Base-by-base conservation (phyloP, 2,329 filamentous ascomycete species). In the Beauveria bassiana region DNA sequence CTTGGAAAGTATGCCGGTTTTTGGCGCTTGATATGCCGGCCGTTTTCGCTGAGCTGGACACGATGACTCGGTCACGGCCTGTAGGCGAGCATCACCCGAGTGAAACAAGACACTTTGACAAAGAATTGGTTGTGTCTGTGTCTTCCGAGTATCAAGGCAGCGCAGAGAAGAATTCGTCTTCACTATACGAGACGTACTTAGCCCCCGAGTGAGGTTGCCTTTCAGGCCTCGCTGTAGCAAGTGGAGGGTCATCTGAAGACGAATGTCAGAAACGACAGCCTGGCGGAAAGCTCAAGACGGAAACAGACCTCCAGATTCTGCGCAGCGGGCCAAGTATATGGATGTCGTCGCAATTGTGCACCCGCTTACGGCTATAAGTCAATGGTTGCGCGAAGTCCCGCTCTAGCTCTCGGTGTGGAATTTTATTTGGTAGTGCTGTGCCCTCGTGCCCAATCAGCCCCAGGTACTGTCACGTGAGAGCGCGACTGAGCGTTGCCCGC, bases 1-100 rank as follows among this genome's bases (percentile, higher is more conserved):
- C 57, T 79, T 73, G 3, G 90, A 88, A 34, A 96, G 75, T 5
- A 95, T 69, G 16, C 91, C 90, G 0, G 83, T 84, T 18, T 78
- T 86, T 3, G 91, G 90, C n/a, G 86, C 81, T n/a, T 74, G 72
- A 71, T 93, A 93, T n/a, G 72, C 68, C 20, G 68, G 60, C 47
- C 59, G 31, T 4, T 47, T 28, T 46, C 45, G 34, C 16, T 54
- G n/a, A 51, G 46, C 22, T 8, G 12, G 9, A 24, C 20, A 42
- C 22, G 43, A 22, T 3, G 51, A 9, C 34, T 49, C 42, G 16
- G 34, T 16, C 26, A 31, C 38, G 8, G 49, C 12, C 26, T 59
- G 46, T 3, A 53, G 47, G 45, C 53, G 34, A 63, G 59, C 57
- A 66, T 56, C 46, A 58, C 56, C 63, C 16, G 42, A 43, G 18